These are phyloP conservation scores for Chenopodium formosanum DNA, from an alignment of 148 eudicot species.

Conservation along the genomic window DNA sequence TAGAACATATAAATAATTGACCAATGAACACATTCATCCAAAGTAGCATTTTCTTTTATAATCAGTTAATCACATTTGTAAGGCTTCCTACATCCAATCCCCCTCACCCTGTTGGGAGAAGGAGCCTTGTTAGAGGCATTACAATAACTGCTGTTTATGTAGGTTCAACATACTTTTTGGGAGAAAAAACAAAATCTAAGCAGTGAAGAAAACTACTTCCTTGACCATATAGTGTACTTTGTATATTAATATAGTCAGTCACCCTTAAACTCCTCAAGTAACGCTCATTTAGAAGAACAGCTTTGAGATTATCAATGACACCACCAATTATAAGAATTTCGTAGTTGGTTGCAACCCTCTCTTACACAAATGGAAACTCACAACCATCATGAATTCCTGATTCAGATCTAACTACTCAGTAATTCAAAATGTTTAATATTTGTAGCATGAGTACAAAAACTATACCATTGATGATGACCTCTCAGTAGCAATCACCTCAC, in stretches of 20 bases:
- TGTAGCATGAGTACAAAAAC: not conserved
- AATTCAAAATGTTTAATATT: not conserved
- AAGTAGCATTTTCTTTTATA: not conserved
- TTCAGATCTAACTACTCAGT: not conserved
- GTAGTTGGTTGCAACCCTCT: not conserved
- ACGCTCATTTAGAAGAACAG: not conserved
- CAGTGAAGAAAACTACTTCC: not conserved
- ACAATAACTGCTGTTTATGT: not conserved
- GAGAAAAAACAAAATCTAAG: not conserved
- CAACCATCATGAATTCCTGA: not conserved
- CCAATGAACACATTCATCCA: not conserved
- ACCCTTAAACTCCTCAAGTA: not conserved
- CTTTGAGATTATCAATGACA: not conserved
- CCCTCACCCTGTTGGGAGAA: not conserved
- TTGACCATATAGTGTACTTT: too few species aligned
- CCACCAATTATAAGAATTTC: not conserved
- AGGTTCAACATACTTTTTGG: not conserved
- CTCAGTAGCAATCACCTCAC: constrained; percentile 60
- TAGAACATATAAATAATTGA: not conserved
- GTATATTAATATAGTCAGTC: not conserved
- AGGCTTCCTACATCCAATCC: not conserved
- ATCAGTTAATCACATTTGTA: not conserved
- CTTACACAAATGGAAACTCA: not conserved
- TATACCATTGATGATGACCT: constrained; percentile 56
- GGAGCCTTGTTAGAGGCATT: not conserved